Evolutionary conservation across 345 rosid species (phyloP), one percentile per base, ranked within the genome.

Genomic region (Boechera divaricarpa): DNA sequence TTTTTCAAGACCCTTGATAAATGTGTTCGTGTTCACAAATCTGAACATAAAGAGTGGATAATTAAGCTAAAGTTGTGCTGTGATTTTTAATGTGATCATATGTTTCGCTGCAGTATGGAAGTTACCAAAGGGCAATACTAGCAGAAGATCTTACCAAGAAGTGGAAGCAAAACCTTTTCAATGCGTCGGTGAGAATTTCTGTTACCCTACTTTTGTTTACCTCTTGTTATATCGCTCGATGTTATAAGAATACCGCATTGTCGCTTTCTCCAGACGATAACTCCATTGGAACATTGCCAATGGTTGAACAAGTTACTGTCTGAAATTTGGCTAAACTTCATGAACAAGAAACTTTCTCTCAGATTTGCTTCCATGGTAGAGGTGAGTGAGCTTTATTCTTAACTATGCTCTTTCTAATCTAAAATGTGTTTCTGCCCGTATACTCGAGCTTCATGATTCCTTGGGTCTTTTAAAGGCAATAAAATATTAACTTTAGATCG

Each of bases 211-310:
- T 47, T 53, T 26, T 6, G 7, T 15, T 38, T 51, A 76, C 16
- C 12, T 44, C 26, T 54, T 28, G 13, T 64, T 38, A 28, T 59
- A 28, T 55, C 48, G 64, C 69, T 75, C 32, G 48, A 4, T 48
- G 69, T 59, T 48, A 57, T 48, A 70, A 56, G 73, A 52, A 32
- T 24, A 28, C 21, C 32, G 13, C 28, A 47, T 53, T 26, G 44
- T 77, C 39, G 21, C 12, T 70, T 69, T 53, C 12, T 78, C 26
- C 89, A 95, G 99, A 87, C 96, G 56, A 69, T 65, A 70, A 92
- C 99, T 48, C 97, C 99, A 42, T 66, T 88, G 87, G 99, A 95
- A 77, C 97, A 89, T 70, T 90, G 98, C 53, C 95, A 92, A 82
- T 95, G 99, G 99, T 79, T 92, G 69, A 95, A 95, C 83, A 95